These are phyloP conservation scores for Aspergillus luchuensis DNA, from an alignment of 2,329 filamentous ascomycete genomes.

Conservation along the genomic window DNA sequence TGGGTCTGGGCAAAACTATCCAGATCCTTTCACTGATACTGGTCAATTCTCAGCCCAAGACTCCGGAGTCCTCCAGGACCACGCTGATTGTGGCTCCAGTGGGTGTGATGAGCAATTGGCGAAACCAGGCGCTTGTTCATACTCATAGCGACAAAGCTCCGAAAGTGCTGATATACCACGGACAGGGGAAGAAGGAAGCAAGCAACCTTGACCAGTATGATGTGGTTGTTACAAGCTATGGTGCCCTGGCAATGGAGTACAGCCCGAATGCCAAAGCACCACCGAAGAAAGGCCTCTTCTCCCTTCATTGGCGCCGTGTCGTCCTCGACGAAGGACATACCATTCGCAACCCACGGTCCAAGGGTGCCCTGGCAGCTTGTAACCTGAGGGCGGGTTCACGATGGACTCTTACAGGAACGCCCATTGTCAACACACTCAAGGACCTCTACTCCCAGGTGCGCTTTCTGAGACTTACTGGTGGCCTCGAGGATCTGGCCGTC, in stretches of 20 bases:
- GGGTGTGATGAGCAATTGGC: slow-evolving; percentile 90
- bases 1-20: slow-evolving; percentile 89
- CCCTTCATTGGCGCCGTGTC: slow-evolving; percentile 72
- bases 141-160: slow-evolving; percentile 65
- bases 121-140: slow-evolving; percentile 73
- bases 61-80: slow-evolving; percentile 54
- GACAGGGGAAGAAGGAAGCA: slow-evolving; percentile 59
- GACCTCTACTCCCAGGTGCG: slow-evolving; percentile 79
- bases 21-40: slow-evolving; percentile 81
- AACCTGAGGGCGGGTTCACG: slow-evolving; percentile 68
- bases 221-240: slow-evolving; percentile 83
- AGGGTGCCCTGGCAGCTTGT: slow-evolving; percentile 69
- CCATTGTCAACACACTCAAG: slow-evolving; percentile 79
- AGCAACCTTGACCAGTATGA: slow-evolving; percentile 66
- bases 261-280: slow-evolving; percentile 51
- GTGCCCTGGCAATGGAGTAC: slow-evolving; percentile 70
- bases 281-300: slow-evolving; percentile 58
- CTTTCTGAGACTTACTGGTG: slow-evolving; percentile 75
- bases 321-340: slow-evolving; percentile 83
- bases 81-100: slow-evolving; percentile 82
- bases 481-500: slow-evolving; percentile 69
- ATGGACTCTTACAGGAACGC: slow-evolving; percentile 80
- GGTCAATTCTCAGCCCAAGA: slow-evolving; percentile 50
- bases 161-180: slow-evolving; percentile 74
- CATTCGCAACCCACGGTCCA: slow-evolving; percentile 76